Evolutionary conservation across 108 stramenopile genomes (phyloP), one percentile per base, ranked within the genome.

Genomic region (Pseudonitzschia multiseries): DNA sequence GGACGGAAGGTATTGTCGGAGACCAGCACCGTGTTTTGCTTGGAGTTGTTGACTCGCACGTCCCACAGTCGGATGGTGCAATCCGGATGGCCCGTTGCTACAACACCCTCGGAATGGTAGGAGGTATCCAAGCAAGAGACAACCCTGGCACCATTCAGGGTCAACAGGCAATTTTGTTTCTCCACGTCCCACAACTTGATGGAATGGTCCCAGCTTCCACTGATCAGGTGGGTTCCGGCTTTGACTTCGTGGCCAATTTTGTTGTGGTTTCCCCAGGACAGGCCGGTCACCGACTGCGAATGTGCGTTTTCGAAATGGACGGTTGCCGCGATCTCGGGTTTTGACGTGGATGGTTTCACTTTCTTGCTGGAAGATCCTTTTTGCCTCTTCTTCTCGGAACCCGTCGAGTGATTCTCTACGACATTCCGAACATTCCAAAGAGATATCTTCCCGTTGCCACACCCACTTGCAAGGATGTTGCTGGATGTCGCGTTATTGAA

Each of bases 1-100:
- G 84, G 84, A 32, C 80, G 68, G 31, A 78, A 74, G 24, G 82
- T 69, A 17, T 70, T 78, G 65, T 79, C 79, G 33, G 73, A 76
- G 22, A 81, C 54, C 13, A 72, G 65, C 13, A 64, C 40, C 4
- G 74, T 27, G 28, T 53, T 32, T n/a, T 78, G 68, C 9, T 41
- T 61, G 31, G 57, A 33, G 32, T 70, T 61, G 24, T 65, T 40
- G 26, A 76, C 68, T 15, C 82, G 78, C 4, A 84, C 72, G 70
- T 84, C 68, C 80, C 81, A 94, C 44, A 94, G 71, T 33, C 93
- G 83, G 17, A 94, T 81, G n/a, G 84, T 89, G 73, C 90, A 91
- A 83, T 94, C 93, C 0, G 93, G 90, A 76, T 88, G 86, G 8
- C 88, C 89, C 41, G 93, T 91, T 22, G 89, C 93, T 14, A 90